phyloP scores from a whole-genome alignment of 495 filamentous ascomycete genomes.

The Glutinoglossum americanum region DNA sequence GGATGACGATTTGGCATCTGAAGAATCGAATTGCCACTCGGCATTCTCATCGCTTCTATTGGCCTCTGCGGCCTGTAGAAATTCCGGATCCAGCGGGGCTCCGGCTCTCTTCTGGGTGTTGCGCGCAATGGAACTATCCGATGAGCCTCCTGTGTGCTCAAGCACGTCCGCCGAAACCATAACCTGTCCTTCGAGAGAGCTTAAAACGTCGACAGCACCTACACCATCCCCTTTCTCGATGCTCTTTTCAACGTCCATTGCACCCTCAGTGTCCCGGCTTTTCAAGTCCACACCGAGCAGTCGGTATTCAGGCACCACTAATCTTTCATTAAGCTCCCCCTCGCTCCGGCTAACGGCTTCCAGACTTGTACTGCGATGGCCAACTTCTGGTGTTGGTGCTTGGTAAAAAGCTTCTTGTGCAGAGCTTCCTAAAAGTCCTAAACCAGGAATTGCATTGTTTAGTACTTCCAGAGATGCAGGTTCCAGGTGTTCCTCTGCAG shows the following conservation, averaged over 20 bases:
- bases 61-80: constrained; percentile 19
- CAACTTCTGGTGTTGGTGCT: background rate
- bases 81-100: constrained; percentile 12
- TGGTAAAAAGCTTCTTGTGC: background rate
- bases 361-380: background rate
- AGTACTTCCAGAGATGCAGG: background rate
- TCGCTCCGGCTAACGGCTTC: background rate
- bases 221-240: background rate
- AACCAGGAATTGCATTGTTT: constrained; percentile 1
- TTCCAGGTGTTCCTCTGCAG: background rate
- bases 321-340: background rate
- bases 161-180: background rate
- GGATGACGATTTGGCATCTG: constrained; percentile 32
- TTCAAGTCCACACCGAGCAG: background rate
- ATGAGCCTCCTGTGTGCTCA: background rate
- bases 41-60: constrained; percentile 26
- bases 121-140: background rate
- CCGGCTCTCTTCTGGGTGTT: background rate
- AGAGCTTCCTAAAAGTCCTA: constrained; percentile 1
- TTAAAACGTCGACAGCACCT: background rate
- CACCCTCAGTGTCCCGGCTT: background rate
- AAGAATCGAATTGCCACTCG: constrained; percentile 42
- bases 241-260: background rate
- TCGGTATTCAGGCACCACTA: background rate
- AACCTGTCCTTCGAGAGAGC: background rate